A percentile compares a stretch with the other conserved stretches of the same genome.
Conservation (phyloP, 345 rosid genomes). For the Raphanus sativus region DNA sequence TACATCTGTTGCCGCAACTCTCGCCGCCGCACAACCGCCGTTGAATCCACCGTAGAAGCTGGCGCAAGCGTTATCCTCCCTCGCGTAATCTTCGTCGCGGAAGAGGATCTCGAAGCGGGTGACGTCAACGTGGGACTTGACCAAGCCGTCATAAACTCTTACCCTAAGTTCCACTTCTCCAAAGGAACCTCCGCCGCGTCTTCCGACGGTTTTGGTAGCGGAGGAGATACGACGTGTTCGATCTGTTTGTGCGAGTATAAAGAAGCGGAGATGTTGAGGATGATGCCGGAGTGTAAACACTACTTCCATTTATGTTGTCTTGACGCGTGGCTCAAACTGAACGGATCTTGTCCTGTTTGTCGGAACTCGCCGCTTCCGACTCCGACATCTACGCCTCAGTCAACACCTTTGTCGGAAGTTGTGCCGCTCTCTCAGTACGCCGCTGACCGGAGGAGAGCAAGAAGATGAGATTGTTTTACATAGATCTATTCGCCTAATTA, state of each 20-base stretch:
- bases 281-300: slow-evolving; percentile 99
- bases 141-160: slow-evolving; percentile 79
- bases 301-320: slow-evolving; percentile 75
- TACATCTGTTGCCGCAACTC: slow-evolving; percentile 84
- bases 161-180: slow-evolving; percentile 74
- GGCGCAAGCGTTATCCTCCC: slow-evolving; percentile 72
- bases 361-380: slow-evolving; percentile 95
- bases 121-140: slow-evolving; percentile 66
- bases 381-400: slow-evolving; percentile 64
- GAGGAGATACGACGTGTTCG: slow-evolving; percentile 63
- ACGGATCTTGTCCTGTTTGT: slow-evolving; percentile 97
- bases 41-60: slow-evolving; percentile 34
- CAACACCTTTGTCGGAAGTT: slow-evolving; percentile 92
- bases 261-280: slow-evolving; percentile 90
- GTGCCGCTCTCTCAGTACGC: slow-evolving; percentile 93
- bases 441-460: slow-evolving; percentile 68
- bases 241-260: slow-evolving; percentile 90
- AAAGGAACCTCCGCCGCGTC: slow-evolving; percentile 38
- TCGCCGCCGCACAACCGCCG: slow-evolving; percentile 46
- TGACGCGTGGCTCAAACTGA: slow-evolving; percentile 96
- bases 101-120: slow-evolving; percentile 49
- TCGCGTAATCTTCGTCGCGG: slow-evolving; percentile 84
- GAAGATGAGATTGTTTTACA: slow-evolving; percentile 43
- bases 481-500: slow-evolving; percentile 30
- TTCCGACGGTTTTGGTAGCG: slow-evolving; percentile 17